Conservation (phyloP, 768 basidiomycete species). For the Boletus rex-veris region DNA sequence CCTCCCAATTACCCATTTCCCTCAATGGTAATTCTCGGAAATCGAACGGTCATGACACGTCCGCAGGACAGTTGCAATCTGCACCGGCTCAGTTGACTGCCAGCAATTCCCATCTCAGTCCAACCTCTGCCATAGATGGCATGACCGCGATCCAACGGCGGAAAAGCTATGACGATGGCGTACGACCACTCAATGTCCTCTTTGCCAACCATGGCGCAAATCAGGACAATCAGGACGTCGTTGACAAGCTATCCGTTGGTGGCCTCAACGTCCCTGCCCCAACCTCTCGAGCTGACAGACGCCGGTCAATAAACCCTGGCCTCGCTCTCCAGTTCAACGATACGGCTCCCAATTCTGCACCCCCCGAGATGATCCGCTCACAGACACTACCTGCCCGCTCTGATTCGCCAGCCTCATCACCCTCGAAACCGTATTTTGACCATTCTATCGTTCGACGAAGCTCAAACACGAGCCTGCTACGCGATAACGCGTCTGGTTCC, state of each 20-base stretch:
- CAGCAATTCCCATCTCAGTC: constrained; percentile 19
- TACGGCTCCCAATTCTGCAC: constrained; percentile 8
- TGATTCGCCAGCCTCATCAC: constrained; percentile 25
- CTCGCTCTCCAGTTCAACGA: constrained; percentile 34
- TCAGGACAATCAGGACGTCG: constrained; percentile 10
- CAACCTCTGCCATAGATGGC: constrained; percentile 16
- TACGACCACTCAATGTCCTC: constrained; percentile 38
- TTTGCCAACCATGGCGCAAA: constrained; percentile 18
- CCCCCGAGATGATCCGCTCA: constrained; percentile 30
- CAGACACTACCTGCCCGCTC: constrained; percentile 26
- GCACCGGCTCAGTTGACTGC: constrained; percentile 11
- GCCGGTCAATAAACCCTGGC: constrained; percentile 56
- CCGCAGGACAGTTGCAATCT: constrained; percentile 14
- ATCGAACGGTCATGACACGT: background rate
- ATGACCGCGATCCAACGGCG: constrained; percentile 23
- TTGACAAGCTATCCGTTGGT: constrained; percentile 5
- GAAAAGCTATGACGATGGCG: constrained; percentile 45
- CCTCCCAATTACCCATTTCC: constrained; percentile 6
- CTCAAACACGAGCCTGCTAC: constrained; percentile 26
- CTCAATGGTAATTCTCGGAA: background rate
- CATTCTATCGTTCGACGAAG: constrained; percentile 11
- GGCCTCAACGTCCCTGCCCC: constrained; percentile 28
- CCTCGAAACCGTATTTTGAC: constrained; percentile 16
- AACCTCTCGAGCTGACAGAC: constrained; percentile 40
- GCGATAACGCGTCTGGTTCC: constrained; percentile 27